Evolutionary conservation across 345 rosid species (phyloP), one percentile per base, ranked within the genome.

Genomic region (Trapa incisa): DNA sequence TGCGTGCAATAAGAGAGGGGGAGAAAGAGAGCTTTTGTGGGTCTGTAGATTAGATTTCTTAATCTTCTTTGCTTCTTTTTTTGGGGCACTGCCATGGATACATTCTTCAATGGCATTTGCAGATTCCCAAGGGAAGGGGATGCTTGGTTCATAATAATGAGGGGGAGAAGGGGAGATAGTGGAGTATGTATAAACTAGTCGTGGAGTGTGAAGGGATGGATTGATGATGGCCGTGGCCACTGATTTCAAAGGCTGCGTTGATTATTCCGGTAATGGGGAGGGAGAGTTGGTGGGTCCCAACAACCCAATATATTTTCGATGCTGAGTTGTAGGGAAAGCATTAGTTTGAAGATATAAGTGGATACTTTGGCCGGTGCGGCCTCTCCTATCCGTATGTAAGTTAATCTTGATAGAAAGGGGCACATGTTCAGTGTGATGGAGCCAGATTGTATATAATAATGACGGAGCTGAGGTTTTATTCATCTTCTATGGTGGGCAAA

Each of bases 71-170:
- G 3, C 47, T 64, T 33, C 72, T 64, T 3, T 39, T 60, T 65
- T 80, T 84, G 81, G 87, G 87, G 79, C 79, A 66, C 70, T 80
- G 83, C 81, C 84, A 80, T 80, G 11, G 48, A 45, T 7, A 68
- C 50, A 66, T 67, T 66, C 62, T 76, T 71, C 47, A 42, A 61
- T 78, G 78, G 84, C 77, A 72, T 45, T 77, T 78, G 97, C 98
- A 74, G 96, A 87, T 93, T 90, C 96, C 98, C 98, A 83, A 88
- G 82, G 93, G 85, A 65, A 54, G 47, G 64, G 37, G 36, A 29
- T 33, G 61, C 14, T 58, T 68, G 22, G 2, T 38, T 32, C 57
- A 36, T 54, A 10, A 12, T 54, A 33, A 37, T 15, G 61, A 11
- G 60, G 56, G 67, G 70, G 15, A 67, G 47, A 65, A 13, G 69